Conservation (phyloP, 78 protist genomes). For the Dictyostelium intermedium region DNA sequence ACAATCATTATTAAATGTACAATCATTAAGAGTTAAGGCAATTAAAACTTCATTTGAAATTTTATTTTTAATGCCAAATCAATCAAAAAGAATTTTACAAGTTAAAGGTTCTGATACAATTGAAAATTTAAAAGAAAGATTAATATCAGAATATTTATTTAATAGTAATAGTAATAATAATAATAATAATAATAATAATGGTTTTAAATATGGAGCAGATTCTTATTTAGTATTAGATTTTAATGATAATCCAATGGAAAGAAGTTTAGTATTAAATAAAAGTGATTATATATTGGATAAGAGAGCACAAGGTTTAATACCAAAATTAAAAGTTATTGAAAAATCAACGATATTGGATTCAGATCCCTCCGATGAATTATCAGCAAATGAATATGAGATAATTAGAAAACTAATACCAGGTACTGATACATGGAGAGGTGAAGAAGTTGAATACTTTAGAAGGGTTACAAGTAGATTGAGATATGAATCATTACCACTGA, state of each 20-base stretch:
- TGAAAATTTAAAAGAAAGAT: constrained; percentile 24
- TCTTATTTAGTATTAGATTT: constrained; percentile 32
- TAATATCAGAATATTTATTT: neutral
- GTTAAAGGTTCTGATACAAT: constrained; percentile 38
- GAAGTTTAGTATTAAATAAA: constrained; percentile 9
- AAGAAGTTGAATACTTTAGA: constrained; percentile 69
- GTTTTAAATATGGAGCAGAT: constrained; percentile 11
- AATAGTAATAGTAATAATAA: neutral
- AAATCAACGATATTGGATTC: constrained; percentile 7
- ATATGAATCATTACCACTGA: constrained; percentile 45
- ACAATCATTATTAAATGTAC: neutral
- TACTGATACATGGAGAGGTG: constrained; percentile 51
- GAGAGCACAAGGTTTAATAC: constrained; percentile 33
- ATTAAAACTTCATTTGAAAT: constrained; percentile 29
- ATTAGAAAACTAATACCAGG: constrained; percentile 24
- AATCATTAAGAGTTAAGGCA: constrained; percentile 36
- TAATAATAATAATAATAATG: neutral
- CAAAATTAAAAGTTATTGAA: constrained; percentile 59
- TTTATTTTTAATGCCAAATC: constrained; percentile 49
- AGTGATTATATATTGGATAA: constrained; percentile 30
- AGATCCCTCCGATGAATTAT: constrained; percentile 21
- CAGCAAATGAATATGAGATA: neutral
- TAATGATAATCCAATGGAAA: constrained; percentile 43
- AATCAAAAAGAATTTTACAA: neutral
- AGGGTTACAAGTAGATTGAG: constrained; percentile 25